Base-by-base conservation (phyloP, 2,329 filamentous ascomycete species). In the Parafenestella ontariensis region DNA sequence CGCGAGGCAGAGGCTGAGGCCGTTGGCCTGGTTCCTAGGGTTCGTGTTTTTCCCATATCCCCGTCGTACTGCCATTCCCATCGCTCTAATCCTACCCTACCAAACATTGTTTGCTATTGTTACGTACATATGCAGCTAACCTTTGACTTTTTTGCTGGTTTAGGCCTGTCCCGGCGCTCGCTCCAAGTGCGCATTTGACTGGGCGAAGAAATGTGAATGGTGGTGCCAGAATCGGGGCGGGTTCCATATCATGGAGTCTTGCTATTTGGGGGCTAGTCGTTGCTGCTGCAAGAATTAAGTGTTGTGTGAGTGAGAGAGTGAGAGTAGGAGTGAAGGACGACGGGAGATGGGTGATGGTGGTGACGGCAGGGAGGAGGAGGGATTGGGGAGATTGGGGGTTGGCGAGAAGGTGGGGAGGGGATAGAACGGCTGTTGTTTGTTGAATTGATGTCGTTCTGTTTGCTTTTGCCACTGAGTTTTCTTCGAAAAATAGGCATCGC, bases 131-230 rank as follows among this genome's bases (percentile, higher is more conserved):
- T n/a, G 8, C 11, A 31, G 28, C 28, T 31, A 31, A 31, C 28
- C 7, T 31, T 31, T n/a, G 18, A 47, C 5, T 13, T 11, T 47
- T 20, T 23, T 28, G n/a, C n/a, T n/a, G 5, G 24, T 6, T 23
- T 18, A 50, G 47, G 47, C 20, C 18, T 50, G 47, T n/a, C 47
- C 47, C 10, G 47, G 47, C 15, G 40, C 39, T 7, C 39, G 39
- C 47, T 50, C 47, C 15, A 20, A 24, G 6, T 50, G 47, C 23
- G 23, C n/a, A 17, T 8, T 44, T 18, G 47, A 50, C 23, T 50
- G 47, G 47, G 47, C 47, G 3, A 44, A 44, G 47, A 44, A 44
- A n/a, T 50, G 47, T 21, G 47, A 50, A n/a, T 50, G 47, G 47
- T 50, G 23, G 11, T 50, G 47, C 47, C 29, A 36, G 31, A 28